Evolutionary conservation across 1,139 yeast genomes (phyloP).

Genomic region (Taphrina confusa): DNA sequence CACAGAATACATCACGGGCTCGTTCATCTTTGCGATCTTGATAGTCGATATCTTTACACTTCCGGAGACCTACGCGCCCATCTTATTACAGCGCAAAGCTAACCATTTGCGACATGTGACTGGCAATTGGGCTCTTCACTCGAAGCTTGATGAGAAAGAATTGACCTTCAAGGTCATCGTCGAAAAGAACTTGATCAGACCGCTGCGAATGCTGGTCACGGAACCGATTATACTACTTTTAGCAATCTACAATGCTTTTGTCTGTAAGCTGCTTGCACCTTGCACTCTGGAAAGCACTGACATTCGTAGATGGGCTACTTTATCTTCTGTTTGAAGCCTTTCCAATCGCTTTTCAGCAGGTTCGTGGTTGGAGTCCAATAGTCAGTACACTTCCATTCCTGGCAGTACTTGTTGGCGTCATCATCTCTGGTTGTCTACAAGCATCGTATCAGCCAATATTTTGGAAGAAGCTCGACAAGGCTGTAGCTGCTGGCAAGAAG

Average conservation of each 20-base stretch:
- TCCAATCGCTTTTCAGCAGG: constrained; percentile 67
- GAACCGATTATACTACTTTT: constrained; percentile 28
- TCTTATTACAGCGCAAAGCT: constrained; percentile 73
- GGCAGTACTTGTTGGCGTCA: constrained; percentile 69
- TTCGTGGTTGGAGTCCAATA: constrained; percentile 69
- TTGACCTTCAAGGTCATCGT: constrained; percentile 17
- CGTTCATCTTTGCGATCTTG: constrained; percentile 51
- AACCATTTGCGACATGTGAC: constrained; percentile 49
- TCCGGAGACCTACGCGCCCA: constrained; percentile 91
- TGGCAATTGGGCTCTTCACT: constrained; percentile 35
- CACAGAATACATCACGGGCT: constrained; percentile 45
- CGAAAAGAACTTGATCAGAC: constrained; percentile 24
- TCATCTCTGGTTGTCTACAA: constrained; percentile 47
- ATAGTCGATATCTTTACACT: constrained; percentile 50
- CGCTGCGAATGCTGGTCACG: constrained; percentile 16
- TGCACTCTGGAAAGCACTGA: not conserved
- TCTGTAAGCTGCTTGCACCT: constrained; percentile 52
- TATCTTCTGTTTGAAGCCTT: constrained; percentile 67
- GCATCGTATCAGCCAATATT: constrained; percentile 12
- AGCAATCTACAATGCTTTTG: constrained; percentile 53
- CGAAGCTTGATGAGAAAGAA: constrained; percentile 16
- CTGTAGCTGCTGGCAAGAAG: constrained; percentile 53
- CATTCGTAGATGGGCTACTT: constrained; percentile 61
- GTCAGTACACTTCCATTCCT: constrained; percentile 76
- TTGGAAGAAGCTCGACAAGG: constrained; percentile 11